Base-by-base conservation (phyloP, 345 rosid genomes). In the Sisymbrium altissimum region DNA sequence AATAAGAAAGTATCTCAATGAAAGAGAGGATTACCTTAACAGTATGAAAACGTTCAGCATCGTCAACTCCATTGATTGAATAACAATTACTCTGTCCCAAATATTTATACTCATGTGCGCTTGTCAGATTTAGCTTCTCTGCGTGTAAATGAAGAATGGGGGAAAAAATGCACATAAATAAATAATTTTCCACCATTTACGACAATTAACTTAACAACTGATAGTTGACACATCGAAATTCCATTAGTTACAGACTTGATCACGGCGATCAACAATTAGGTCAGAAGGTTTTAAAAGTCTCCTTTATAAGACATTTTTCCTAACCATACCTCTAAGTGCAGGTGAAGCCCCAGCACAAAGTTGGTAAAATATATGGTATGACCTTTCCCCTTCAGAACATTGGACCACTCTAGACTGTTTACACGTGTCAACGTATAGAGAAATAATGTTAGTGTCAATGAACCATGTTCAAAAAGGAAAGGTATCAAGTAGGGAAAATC, bases 361-460 rank as follows among this genome's bases (percentile, higher is more conserved):
- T 77, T 95, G 99, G 88, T 95, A 95, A 81, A 95, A 95, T 81
- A 95, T 87, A 79, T 95, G 99, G 81, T 95, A 95, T 70, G 99
- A 90, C 84, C 99, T 90, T 83, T 95, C 99, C 70, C 97, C 97
- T 65, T 86, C 93, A 39, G 86, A 83, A 86, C 98, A 92, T 72
- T 95, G 99, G 78, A 95, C 99, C 66, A 95, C 99, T 82, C 99
- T 90, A 76, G 99, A 95, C 99, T 95, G 96, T 82, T 85, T 76
- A 79, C 43, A 52, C 45, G 71, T 19, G 66, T 64, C 71, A 55
- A 11, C 44, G 12, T 33, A 61, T 7, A 61, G 61, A 81, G n/a
- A 72, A 55, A 73, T 44, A 79, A 57, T 40, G 79, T 50, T 43
- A 78, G 41, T 57, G 40, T 49, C 11, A 17, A 14, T 62, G 79